phyloP scores from a whole-genome alignment of 2,329 filamentous ascomycete genomes.

The Bipolaris bicolor region DNA sequence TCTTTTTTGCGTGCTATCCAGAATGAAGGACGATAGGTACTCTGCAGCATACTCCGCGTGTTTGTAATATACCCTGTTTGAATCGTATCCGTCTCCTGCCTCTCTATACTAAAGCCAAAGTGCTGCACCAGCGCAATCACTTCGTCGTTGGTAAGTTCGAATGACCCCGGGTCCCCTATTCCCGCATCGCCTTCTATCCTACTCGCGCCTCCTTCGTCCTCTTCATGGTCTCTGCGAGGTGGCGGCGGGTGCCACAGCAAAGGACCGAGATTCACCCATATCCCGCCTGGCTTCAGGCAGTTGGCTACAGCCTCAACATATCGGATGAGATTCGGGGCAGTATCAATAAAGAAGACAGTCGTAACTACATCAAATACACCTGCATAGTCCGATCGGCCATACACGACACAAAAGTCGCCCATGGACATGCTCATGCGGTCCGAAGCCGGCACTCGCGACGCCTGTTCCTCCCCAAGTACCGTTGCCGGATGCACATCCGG shows the following conservation, averaged over 20 bases:
- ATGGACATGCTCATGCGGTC: conserved; percentile 91
- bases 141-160: conserved; percentile 90
- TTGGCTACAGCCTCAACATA: conserved; percentile 84
- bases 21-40: conserved; percentile 76
- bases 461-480: conserved; percentile 36
- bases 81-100: conserved; percentile 61
- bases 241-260: conserved; percentile 97
- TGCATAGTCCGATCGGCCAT: conserved; percentile 67
- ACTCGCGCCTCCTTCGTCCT: conserved; percentile 21
- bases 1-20: conserved; percentile 81
- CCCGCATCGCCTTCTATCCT: conserved; percentile 53
- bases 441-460: conserved; percentile 41
- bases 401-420: conserved; percentile 90
- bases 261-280: conserved; percentile 90
- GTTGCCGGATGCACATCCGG: conserved; percentile 70
- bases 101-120: conserved; percentile 78
- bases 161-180: conserved; percentile 86
- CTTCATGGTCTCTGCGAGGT: conserved; percentile 56
- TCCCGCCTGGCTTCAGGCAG: conserved; percentile 76
- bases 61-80: conserved; percentile 88
- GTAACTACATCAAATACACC: conserved; percentile 79
- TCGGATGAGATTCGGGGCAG: conserved; percentile 87
- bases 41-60: conserved; percentile 81
- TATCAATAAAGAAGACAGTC: conserved; percentile 96
- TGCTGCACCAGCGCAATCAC: conserved; percentile 75